Evolutionary conservation across 169 alveolate genomes (phyloP), one percentile per base, ranked within the genome.

Genomic region (Miamiensis avidus): DNA sequence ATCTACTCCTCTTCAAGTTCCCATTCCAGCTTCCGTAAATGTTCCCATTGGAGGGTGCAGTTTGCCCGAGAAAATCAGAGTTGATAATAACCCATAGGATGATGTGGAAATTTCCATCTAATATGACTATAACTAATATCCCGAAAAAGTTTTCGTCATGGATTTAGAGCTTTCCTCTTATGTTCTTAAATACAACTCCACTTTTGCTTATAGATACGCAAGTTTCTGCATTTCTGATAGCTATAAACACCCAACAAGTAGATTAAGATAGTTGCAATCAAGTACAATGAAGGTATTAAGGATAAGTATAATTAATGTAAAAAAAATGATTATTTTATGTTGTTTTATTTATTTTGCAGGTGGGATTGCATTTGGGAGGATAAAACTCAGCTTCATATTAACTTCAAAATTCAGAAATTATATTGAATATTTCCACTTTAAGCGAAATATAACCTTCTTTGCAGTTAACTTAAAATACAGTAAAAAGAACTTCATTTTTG

Each of bases 11-110:
- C 31, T 79, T 11, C 29, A 49, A 49, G 64, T 79, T 28, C 25
- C 31, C 27, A 79, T 72, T 15, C 84, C 84, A 49, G 15, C 26
- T 25, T 28, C 27, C 15, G 64, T 79, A 11, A 79, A 34, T 65
- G 75, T 79, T 1, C 84, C 84, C 28, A 27, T 34, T 27, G 76
- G 76, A 27, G 84, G 84, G 6, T 79, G 84, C 76, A 34, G 76
- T 65, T 72, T 79, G 0, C 84, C 84, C 15, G n/a, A 79, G 31
- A n/a, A 49, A 31, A 49, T 79, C 28, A 11, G 1, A 20, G 15
- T 79, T 26, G 65, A 34, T 29, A 79, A 72, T 65, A 31, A 33
- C 1, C 84, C 84, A 0, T 79, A n/a, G 34, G 73, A 29, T 0
- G 76, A 79, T 79, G 75, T 79, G 0, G 65, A 79, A 28, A 79